Evolutionary conservation across 768 basidiomycete species (phyloP).

Genomic region (Termitomyces heimii): DNA sequence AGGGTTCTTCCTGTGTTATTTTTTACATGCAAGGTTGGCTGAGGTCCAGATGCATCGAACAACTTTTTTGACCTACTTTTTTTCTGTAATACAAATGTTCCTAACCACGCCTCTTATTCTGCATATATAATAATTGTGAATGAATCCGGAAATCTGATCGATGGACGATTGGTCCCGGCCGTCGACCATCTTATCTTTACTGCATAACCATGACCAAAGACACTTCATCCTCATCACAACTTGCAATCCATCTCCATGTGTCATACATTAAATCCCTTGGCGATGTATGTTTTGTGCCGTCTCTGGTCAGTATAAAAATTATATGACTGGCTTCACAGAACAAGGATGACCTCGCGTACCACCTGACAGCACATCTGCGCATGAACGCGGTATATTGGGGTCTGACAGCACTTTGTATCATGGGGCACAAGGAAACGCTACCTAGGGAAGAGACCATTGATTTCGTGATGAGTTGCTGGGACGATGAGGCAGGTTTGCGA

Average conservation of each 20-base stretch:
- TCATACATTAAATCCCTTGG: slow-evolving; percentile 73
- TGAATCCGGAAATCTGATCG: background rate
- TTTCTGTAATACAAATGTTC: too few species aligned
- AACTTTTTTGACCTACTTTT: too few species aligned
- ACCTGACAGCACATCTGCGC: slow-evolving; percentile 88
- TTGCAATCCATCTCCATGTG: slow-evolving; percentile 59
- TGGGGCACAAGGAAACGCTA: slow-evolving; percentile 75
- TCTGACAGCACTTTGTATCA: slow-evolving; percentile 76
- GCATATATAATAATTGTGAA: background rate
- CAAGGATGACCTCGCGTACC: slow-evolving; percentile 82
- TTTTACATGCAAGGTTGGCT: too few species aligned
- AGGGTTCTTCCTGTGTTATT: too few species aligned
- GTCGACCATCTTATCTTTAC: background rate
- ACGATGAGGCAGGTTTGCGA: slow-evolving; percentile 70
- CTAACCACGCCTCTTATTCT: background rate
- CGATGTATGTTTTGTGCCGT: slow-evolving; percentile 34
- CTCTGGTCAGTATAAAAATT: background rate
- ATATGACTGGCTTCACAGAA: slow-evolving; percentile 34
- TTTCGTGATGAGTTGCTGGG: slow-evolving; percentile 95
- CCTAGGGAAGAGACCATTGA: slow-evolving; percentile 78
- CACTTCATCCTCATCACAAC: background rate
- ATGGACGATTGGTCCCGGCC: background rate
- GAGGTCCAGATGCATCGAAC: too few species aligned
- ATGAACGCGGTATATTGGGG: slow-evolving; percentile 99
- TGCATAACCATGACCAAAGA: slow-evolving; percentile 2